Evolutionary conservation across 192 early-diverging fungal species (phyloP).

Genomic region (Coemansia sp.): DNA sequence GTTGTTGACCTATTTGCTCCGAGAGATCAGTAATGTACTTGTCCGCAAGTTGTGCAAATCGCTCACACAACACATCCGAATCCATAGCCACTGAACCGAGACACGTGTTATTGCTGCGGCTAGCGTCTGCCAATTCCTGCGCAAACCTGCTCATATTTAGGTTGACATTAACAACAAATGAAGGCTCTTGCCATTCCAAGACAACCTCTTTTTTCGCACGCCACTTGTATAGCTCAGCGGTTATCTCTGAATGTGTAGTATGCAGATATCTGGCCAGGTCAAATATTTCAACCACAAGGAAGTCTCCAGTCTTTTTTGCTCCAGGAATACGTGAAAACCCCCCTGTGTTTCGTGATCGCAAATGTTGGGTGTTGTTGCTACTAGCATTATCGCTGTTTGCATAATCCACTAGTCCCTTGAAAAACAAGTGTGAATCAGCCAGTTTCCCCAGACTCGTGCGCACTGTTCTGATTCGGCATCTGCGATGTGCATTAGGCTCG

Average conservation of each 20-base stretch:
- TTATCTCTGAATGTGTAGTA: conserved; percentile 16
- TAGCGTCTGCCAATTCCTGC: background rate
- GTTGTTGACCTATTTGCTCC: conserved; percentile 18
- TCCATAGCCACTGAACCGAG: background rate
- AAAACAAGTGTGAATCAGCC: conserved; percentile 28
- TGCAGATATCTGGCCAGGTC: conserved; percentile 21
- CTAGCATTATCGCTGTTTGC: background rate
- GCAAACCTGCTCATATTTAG: conserved; percentile 32
- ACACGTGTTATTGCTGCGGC: background rate
- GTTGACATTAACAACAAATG: conserved; percentile 31
- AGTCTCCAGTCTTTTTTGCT: conserved; percentile 5
- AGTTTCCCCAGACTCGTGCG: conserved; percentile 36
- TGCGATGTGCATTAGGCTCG: conserved; percentile 42
- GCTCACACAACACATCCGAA: conserved; percentile 17
- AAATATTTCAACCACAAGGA: conserved; percentile 29
- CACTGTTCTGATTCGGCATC: conserved; percentile 28
- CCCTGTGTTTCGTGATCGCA: background rate
- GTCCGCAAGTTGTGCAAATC: conserved; percentile 28
- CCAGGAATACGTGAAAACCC: conserved; percentile 8
- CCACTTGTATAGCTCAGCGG: conserved; percentile 45
- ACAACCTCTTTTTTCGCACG: conserved; percentile 42
- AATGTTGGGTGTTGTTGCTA: background rate
- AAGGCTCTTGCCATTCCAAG: conserved; percentile 47
- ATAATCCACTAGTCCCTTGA: conserved; percentile 24
- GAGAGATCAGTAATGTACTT: conserved; percentile 27